Conservation (phyloP, 2,329 filamentous ascomycete genomes). For the Talaromyces sp. region DNA sequence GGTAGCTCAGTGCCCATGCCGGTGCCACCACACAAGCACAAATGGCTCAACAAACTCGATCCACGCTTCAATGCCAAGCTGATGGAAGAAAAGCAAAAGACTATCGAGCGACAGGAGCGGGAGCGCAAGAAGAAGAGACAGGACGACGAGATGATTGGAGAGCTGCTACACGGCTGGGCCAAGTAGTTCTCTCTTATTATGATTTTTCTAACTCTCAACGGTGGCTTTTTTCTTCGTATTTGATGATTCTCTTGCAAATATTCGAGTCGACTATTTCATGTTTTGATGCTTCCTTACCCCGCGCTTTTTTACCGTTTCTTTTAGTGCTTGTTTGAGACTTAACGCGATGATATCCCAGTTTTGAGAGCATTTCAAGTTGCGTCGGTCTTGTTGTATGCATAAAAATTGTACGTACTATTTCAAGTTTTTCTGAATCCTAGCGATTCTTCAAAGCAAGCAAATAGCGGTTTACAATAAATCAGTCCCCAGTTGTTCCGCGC, state of each 20-base stretch:
- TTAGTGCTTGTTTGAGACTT: constrained; percentile 5
- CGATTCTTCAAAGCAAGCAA: neutral
- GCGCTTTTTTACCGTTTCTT: neutral
- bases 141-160: constrained; percentile 13
- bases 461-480: neutral
- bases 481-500: neutral
- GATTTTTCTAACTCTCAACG: neutral
- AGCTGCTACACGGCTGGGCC: constrained; percentile 14
- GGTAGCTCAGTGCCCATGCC: constrained; percentile 2
- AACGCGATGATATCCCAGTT: constrained; percentile 19
- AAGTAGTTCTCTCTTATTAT: neutral
- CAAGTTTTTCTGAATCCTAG: neutral
- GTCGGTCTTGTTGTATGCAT: neutral
- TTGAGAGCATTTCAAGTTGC: constrained; percentile 4
- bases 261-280: neutral
- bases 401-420: neutral
- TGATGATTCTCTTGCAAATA: neutral
- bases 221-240: neutral
- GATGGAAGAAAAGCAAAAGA: constrained; percentile 15
- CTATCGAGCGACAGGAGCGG: constrained; percentile 12
- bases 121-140: constrained; percentile 14
- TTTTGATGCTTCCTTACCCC: neutral
- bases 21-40: constrained; percentile 14
- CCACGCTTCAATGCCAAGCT: constrained; percentile 17
- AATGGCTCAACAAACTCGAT: constrained; percentile 18